Conservation (phyloP, 2,329 filamentous ascomycete species). For the Aureobasidium vineae region DNA sequence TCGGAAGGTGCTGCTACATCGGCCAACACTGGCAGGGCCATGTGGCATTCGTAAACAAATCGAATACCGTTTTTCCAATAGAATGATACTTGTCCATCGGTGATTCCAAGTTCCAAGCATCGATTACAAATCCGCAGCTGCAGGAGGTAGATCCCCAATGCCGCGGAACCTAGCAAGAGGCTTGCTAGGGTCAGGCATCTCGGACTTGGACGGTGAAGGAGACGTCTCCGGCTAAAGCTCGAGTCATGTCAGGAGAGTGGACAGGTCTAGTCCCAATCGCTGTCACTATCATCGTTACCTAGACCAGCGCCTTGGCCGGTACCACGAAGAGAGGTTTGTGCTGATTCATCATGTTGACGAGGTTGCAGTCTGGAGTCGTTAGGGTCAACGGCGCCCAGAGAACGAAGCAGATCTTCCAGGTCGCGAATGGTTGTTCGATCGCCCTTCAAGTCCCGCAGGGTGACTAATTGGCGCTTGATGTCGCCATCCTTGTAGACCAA, state of each 20-base stretch:
- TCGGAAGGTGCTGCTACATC: not conserved
- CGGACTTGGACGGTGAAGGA: not conserved
- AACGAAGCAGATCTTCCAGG: constrained; percentile 76
- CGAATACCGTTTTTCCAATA: not conserved
- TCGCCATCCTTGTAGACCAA: constrained; percentile 90
- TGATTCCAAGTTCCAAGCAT: not conserved
- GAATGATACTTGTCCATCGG: not conserved
- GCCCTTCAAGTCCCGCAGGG: constrained; percentile 74
- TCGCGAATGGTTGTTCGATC: constrained; percentile 67
- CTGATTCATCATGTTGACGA: constrained; percentile 57
- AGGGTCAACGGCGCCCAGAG: constrained; percentile 73
- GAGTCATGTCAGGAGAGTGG: not conserved
- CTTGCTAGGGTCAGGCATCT: not conserved
- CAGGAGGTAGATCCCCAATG: not conserved
- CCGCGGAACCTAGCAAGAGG: not conserved
- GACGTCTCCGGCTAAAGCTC: not conserved
- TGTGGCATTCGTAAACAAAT: not conserved
- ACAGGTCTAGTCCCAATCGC: constrained; percentile 59
- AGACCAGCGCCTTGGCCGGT: constrained; percentile 43
- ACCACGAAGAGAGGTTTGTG: constrained; percentile 54
- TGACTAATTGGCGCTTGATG: constrained; percentile 90
- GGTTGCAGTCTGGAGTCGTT: constrained; percentile 74
- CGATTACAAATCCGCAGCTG: not conserved
- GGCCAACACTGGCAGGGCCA: not conserved
- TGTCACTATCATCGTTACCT: constrained; percentile 51